These are phyloP conservation scores for Hydrangea macrophylla DNA, from an alignment of 148 eudicot genomes.

Conservation along the genomic window DNA sequence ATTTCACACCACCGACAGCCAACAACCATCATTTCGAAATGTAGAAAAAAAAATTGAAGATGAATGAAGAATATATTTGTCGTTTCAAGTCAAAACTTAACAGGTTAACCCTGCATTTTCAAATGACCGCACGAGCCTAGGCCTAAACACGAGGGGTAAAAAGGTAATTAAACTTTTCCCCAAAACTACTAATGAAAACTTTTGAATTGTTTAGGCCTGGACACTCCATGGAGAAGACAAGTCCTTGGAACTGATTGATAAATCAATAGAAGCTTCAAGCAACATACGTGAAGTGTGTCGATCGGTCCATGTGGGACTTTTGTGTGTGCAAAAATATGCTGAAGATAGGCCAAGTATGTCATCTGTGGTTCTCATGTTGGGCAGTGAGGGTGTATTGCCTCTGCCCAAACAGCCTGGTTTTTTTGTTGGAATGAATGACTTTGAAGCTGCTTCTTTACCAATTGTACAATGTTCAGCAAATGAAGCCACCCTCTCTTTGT, in stretches of 20 bases:
- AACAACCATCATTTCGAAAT: too few species aligned
- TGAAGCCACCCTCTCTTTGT: background rate
- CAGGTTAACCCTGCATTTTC: too few species aligned
- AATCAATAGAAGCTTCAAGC: background rate
- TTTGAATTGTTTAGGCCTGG: conserved; percentile 18
- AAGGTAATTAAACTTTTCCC: too few species aligned
- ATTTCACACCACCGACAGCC: too few species aligned
- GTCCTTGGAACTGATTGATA: conserved; percentile 16
- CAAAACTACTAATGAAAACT: background rate
- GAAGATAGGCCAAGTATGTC: conserved; percentile 30
- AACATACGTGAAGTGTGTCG: background rate
- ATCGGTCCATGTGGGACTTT: conserved; percentile 18
- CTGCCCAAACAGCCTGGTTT: conserved; percentile 26
- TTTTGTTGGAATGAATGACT: background rate
- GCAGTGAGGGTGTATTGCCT: conserved; percentile 11
- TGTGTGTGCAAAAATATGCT: conserved; percentile 26
- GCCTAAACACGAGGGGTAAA: too few species aligned
- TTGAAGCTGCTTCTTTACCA: background rate
- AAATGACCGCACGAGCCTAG: too few species aligned
- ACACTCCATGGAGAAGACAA: conserved; percentile 13
- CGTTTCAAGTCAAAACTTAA: too few species aligned
- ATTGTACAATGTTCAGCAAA: background rate
- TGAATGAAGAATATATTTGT: too few species aligned
- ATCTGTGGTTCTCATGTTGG: conserved; percentile 17
- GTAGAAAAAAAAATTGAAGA: too few species aligned